A percentile compares a stretch with the other conserved stretches of the same genome.
Evolutionary conservation across 108 stramenopile genomes (phyloP).

Genomic region (Cyclostephanos invisitatus): DNA sequence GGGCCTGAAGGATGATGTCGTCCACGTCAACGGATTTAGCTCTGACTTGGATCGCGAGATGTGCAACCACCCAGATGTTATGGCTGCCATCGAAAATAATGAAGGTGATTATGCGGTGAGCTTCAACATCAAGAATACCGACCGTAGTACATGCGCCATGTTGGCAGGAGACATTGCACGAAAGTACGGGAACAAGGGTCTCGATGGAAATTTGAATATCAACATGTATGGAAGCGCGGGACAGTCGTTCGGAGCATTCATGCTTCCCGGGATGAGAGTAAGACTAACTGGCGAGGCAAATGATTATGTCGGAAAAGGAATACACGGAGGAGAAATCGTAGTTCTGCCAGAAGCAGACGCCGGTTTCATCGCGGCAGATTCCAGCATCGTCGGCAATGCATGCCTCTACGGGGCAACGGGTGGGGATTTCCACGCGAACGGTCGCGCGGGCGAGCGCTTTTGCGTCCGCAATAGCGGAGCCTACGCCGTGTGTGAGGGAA

Average conservation of each 20-base stretch:
- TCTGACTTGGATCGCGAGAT: conserved; percentile 86
- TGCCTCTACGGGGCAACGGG: conserved; percentile 96
- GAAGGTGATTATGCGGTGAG: conserved; percentile 61
- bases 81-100: conserved; percentile 76
- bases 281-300: conserved; percentile 94
- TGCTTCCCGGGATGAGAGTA: conserved; percentile 84
- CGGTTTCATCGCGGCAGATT: conserved; percentile 86
- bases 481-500: conserved; percentile 95
- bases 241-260: conserved; percentile 93
- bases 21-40: conserved; percentile 83
- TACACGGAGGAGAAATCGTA: conserved; percentile 93
- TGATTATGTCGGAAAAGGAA: conserved; percentile 98
- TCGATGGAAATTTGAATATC: conserved; percentile 84
- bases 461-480: conserved; percentile 96
- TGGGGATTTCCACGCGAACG: conserved; percentile 94
- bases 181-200: conserved; percentile 86
- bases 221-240: conserved; percentile 93
- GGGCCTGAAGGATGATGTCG: conserved; percentile 61
- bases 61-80: conserved; percentile 60
- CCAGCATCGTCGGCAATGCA: conserved; percentile 95
- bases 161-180: conserved; percentile 91
- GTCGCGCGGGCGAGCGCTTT: conserved; percentile 95
- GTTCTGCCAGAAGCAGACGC: conserved; percentile 84
- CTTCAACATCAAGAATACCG: conserved; percentile 84
- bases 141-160: conserved; percentile 88